These are phyloP conservation scores for Purpureocillium lavendulum DNA, from an alignment of 2,329 filamentous ascomycete species.

Conservation along the genomic window DNA sequence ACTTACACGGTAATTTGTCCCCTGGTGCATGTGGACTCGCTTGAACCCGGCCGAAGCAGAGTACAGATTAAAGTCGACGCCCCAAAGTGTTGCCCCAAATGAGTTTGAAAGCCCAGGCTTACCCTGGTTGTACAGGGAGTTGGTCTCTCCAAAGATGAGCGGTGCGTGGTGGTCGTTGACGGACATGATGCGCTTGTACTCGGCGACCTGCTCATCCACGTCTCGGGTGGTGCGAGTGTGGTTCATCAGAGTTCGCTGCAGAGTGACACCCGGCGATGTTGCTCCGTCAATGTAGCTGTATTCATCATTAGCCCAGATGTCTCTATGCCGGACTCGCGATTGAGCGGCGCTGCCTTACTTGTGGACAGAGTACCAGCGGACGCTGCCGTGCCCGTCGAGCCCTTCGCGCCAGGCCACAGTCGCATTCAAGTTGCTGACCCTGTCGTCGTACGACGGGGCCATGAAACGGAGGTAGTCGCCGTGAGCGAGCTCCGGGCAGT, in stretches of 20 bases:
- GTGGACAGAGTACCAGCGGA: conserved; percentile 48
- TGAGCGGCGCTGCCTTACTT: no score
- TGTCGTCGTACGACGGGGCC: conserved; percentile 45
- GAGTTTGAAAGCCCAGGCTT: conserved; percentile 53
- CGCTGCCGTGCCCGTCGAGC: conserved; percentile 36
- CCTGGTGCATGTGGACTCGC: conserved; percentile 56
- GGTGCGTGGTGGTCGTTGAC: conserved; percentile 36
- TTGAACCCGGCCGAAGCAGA: conserved; percentile 45
- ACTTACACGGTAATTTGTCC: conserved; percentile 46
- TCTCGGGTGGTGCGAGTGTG: conserved; percentile 40
- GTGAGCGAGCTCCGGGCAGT: conserved; percentile 40
- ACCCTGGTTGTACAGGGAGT: conserved; percentile 55
- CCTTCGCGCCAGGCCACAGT: conserved; percentile 41
- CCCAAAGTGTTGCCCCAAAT: conserved; percentile 61
- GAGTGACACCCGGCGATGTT: conserved; percentile 47
- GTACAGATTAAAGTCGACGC: conserved; percentile 52
- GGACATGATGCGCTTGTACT: conserved; percentile 29
- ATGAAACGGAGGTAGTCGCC: conserved; percentile 23
- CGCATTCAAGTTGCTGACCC: conserved; percentile 43
- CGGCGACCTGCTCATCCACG: background rate
- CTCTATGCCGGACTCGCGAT: background rate
- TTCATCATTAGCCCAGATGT: background rate
- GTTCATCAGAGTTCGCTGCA: conserved; percentile 55
- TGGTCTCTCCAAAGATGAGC: conserved; percentile 52
- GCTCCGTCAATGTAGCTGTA: conserved; percentile 54